Percentiles rank a stretch among this genome's conserved stretches.
Evolutionary conservation across 208 protist species (phyloP).

Genomic region (Acanthamoeba castellanii): DNA sequence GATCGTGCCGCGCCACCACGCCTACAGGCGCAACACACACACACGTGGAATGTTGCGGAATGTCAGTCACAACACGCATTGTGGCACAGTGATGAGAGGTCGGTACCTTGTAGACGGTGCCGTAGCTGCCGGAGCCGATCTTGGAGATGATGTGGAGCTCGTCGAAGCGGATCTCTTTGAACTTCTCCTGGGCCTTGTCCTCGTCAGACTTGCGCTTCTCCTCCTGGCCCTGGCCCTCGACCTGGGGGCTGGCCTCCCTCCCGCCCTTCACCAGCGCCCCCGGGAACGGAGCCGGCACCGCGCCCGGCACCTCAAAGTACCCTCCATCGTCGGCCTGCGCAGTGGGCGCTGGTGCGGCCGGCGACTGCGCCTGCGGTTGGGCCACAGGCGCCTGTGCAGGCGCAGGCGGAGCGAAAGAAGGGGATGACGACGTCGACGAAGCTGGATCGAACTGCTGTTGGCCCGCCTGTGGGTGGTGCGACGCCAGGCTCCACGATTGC

Average conservation of each 20-base stretch:
- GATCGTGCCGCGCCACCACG: constrained; percentile 40
- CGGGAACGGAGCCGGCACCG: no score
- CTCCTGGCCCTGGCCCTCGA: background rate
- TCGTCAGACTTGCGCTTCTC: background rate
- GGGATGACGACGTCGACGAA: background rate
- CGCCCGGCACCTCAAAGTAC: no score
- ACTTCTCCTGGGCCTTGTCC: constrained; percentile 28
- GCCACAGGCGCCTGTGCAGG: background rate
- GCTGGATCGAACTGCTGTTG: no score
- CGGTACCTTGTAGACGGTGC: constrained; percentile 11
- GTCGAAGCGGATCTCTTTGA: constrained; percentile 49
- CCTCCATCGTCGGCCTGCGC: no score
- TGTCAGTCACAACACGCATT: no score
- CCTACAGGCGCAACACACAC: background rate
- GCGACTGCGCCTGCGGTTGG: background rate
- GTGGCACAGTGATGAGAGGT: no score
- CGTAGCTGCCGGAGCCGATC: constrained; percentile 30
- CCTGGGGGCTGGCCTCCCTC: background rate
- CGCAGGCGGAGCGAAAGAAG: background rate
- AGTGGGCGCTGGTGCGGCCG: background rate
- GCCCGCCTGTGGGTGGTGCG: no score
- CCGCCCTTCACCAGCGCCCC: no score
- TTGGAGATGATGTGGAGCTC: constrained; percentile 45
- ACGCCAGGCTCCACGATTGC: no score
- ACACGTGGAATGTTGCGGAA: background rate